Evolutionary conservation across 2,329 filamentous ascomycete species (phyloP), one percentile per base, ranked within the genome.

Genomic region (Colletotrichum coccodes): DNA sequence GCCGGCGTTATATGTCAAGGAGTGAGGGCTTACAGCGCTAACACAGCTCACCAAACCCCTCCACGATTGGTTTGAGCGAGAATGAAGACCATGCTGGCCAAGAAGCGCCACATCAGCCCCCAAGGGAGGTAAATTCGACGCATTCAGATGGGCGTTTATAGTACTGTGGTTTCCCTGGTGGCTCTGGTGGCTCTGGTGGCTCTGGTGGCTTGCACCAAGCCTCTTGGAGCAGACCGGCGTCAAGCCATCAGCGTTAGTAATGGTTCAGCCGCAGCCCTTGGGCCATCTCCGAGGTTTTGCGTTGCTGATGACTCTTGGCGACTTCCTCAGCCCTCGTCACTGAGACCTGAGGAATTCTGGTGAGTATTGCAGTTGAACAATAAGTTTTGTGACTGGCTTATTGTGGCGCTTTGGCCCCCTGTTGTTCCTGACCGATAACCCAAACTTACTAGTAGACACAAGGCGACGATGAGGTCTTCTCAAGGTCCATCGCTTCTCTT

Each of bases 241-340:
- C 40, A 26, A 50, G 32, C 38, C 46, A 58, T 12, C n/a, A 42
- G 44, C 47, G 28, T 54, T 60, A 53, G 65, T n/a, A 53, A 11
- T 21, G 30, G n/a, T 42, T 59, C 53, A 68, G 64, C 46, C 53
- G 60, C 64, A 53, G 46, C 52, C 46, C 36, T 32, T 11, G 38
- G 21, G 40, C 23, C 21, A 68, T 63, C 14, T 58, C 60, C 60
- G 64, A 53, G 5, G 30, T 36, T 62, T 28, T 46, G 36, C 38
- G 44, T 32, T 53, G 34, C 36, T 23, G 26, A n/a, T 18, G 23
- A 46, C 28, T 59, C 53, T 68, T 54, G 60, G 53, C 63, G 23
- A 9, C 16, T 26, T 23, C 6, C 30, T 16, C 21, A 21, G 12
- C 28, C n/a, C 1, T 16, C n/a, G n/a, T n/a, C n/a, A n/a, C n/a